Percentiles rank a stretch among this genome's conserved stretches.
phyloP scores from a whole-genome alignment of 2,329 filamentous ascomycete species.

The Fusarium domesticum region DNA sequence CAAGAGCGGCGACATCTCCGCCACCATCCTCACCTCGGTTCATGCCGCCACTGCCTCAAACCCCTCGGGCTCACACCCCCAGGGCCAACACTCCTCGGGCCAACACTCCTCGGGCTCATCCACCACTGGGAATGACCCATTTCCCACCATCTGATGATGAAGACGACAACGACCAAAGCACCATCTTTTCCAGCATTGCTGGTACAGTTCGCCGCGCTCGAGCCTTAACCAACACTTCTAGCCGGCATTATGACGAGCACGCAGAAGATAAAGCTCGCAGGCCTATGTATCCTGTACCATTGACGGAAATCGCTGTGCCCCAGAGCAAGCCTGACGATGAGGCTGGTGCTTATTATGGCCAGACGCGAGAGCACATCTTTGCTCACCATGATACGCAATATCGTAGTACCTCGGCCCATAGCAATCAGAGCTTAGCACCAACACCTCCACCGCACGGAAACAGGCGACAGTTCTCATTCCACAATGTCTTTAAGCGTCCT shows the following conservation, averaged over 20 bases:
- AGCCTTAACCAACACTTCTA: constrained; percentile 34
- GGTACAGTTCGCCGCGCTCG: constrained; percentile 47
- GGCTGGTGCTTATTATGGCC: constrained; percentile 39
- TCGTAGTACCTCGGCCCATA: constrained; percentile 44
- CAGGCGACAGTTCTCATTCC: constrained; percentile 85
- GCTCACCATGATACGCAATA: constrained; percentile 46
- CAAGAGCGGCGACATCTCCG: constrained; percentile 28
- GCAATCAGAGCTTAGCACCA: constrained; percentile 47
- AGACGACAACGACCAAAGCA: constrained; percentile 50
- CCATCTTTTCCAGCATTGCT: constrained; percentile 53
- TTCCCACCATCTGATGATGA: constrained; percentile 67
- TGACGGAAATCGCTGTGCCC: constrained; percentile 58
- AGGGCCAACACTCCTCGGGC: neutral
- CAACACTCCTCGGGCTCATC: constrained; percentile 30
- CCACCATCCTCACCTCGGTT: constrained; percentile 28
- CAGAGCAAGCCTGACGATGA: constrained; percentile 45
- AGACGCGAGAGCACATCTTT: constrained; percentile 47
- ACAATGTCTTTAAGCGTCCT: constrained; percentile 65
- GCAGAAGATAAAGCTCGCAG: constrained; percentile 45
- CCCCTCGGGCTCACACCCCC: constrained; percentile 35
- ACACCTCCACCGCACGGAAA: constrained; percentile 61
- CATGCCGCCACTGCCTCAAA: constrained; percentile 14
- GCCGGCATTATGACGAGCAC: constrained; percentile 37
- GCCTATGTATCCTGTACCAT: constrained; percentile 59
- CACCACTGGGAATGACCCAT: constrained; percentile 73